Evolutionary conservation across 106 monocot species (phyloP).

Genomic region (Cymbidium sinense): DNA sequence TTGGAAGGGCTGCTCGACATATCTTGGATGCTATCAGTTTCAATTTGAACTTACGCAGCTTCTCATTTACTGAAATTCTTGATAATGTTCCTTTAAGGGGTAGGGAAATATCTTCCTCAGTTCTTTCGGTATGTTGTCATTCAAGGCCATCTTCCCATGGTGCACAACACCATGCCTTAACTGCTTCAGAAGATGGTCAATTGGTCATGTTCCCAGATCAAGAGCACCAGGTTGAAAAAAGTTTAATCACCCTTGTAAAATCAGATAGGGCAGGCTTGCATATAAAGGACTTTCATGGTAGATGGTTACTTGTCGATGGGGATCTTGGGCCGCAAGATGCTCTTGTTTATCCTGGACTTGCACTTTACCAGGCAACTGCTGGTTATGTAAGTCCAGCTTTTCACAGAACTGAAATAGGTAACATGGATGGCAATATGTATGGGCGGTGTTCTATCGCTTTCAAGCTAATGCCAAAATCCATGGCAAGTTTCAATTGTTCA

Average conservation of each 20-base stretch:
- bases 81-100: constrained; percentile 74
- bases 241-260: constrained; percentile 76
- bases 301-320: constrained; percentile 78
- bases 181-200: constrained; percentile 54
- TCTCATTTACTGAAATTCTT: constrained; percentile 72
- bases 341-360: constrained; percentile 80
- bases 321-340: constrained; percentile 78
- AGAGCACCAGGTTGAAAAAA: constrained; percentile 84
- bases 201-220: constrained; percentile 57
- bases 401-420: constrained; percentile 45
- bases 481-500: constrained; percentile 75
- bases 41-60: constrained; percentile 74
- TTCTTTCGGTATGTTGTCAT: constrained; percentile 87
- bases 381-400: constrained; percentile 76
- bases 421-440: constrained; percentile 61
- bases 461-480: constrained; percentile 88
- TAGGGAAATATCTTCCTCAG: constrained; percentile 83
- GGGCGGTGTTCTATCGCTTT: constrained; percentile 80
- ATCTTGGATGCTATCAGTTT: constrained; percentile 82
- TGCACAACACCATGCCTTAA: constrained; percentile 45
- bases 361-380: constrained; percentile 90
- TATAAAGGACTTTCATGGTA: constrained; percentile 76
- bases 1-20: constrained; percentile 64
- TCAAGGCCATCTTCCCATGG: constrained; percentile 81
- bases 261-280: constrained; percentile 78